Percentiles rank a stretch among this genome's conserved stretches.
Conservation (phyloP, 2,329 filamentous ascomycete genomes). For the Cytospora chrysosperma region DNA sequence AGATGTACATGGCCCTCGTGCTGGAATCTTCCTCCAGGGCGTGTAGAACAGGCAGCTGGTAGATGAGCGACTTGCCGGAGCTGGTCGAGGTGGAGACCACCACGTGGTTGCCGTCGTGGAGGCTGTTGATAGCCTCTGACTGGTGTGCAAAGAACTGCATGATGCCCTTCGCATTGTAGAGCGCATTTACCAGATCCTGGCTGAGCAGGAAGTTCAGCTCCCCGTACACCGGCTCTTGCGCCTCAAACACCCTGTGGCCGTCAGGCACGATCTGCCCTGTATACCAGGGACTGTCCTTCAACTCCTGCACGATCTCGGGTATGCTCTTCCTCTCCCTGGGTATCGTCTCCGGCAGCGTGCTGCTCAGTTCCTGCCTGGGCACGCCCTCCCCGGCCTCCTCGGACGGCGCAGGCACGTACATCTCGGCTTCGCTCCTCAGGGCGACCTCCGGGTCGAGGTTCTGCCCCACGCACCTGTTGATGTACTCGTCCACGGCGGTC, state of each 20-base stretch:
- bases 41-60: constrained; percentile 88
- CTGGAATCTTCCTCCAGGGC: constrained; percentile 75
- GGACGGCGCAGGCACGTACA: constrained; percentile 62
- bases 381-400: constrained; percentile 40
- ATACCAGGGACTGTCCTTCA: constrained; percentile 84
- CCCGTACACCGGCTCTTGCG: constrained; percentile 77
- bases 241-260: constrained; percentile 86
- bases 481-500: constrained; percentile 71
- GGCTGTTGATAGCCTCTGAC: constrained; percentile 85
- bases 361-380: constrained; percentile 35
- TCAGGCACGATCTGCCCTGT: constrained; percentile 89
- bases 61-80: constrained; percentile 97
- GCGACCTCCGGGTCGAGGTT: constrained; percentile 65
- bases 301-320: constrained; percentile 79
- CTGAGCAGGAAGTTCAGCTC: constrained; percentile 84
- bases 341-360: constrained; percentile 65
- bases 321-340: constrained; percentile 78
- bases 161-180: constrained; percentile 90
- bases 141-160: constrained; percentile 88
- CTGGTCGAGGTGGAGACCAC: constrained; percentile 94
- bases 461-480: constrained; percentile 69
- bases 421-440: constrained; percentile 57
- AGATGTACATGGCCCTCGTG: constrained; percentile 93
- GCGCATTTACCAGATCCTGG: constrained; percentile 88
- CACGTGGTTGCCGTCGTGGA: constrained; percentile 79